Evolutionary conservation across 805 yeast species (phyloP).

Genomic region (Yarrowia alimentaria): DNA sequence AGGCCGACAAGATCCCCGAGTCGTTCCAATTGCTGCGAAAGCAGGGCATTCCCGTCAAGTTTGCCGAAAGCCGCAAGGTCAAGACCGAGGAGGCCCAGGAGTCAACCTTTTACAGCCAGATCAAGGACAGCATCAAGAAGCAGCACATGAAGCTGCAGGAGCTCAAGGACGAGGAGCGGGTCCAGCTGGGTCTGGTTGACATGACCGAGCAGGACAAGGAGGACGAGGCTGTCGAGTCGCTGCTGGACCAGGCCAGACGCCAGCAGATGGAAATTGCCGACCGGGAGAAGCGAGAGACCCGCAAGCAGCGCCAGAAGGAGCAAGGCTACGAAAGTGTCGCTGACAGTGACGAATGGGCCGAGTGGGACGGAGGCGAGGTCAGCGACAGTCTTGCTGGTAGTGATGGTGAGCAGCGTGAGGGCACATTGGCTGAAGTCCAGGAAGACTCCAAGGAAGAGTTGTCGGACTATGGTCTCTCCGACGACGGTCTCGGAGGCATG

Average conservation of each 20-base stretch:
- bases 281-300: neutral
- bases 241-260: slow-evolving; percentile 12
- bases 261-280: slow-evolving; percentile 24
- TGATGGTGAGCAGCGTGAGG: too few species aligned
- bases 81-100: too few species aligned
- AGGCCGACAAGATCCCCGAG: slow-evolving; percentile 21
- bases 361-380: slow-evolving; percentile 84
- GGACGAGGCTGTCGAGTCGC: slow-evolving; percentile 20
- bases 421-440: too few species aligned
- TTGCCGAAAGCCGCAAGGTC: too few species aligned
- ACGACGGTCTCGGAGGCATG: too few species aligned
- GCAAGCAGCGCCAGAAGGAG: slow-evolving; percentile 28
- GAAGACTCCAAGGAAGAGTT: too few species aligned
- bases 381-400: too few species aligned
- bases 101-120: neutral
- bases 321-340: slow-evolving; percentile 64
- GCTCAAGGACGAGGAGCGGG: neutral
- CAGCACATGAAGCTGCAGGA: slow-evolving; percentile 18
- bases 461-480: too few species aligned
- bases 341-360: slow-evolving; percentile 67
- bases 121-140: slow-evolving; percentile 5
- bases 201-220: slow-evolving; percentile 18
- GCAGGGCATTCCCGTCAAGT: slow-evolving; percentile 9
- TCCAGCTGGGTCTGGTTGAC: slow-evolving; percentile 16
- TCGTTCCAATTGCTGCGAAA: slow-evolving; percentile 10